Base-by-base conservation (phyloP, 2,329 filamentous ascomycete species). In the Aspergillus sp. region DNA sequence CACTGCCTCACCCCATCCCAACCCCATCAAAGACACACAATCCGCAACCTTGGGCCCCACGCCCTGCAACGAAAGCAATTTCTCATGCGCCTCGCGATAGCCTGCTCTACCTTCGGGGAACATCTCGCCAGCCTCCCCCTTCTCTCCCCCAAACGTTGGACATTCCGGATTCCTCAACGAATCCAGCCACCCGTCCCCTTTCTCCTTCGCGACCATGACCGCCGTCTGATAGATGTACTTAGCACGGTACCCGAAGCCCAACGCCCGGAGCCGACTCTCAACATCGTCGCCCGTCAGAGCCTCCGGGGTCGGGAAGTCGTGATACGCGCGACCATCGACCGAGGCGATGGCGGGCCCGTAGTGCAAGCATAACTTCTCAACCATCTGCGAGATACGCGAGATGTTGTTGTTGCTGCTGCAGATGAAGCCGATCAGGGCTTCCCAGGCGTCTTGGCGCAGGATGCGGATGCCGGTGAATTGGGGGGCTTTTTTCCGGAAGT, bases 401-500 rank as follows among this genome's bases (percentile, higher is more conserved):
- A 99, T 99, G 73, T 99, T 97, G 78, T 99, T 99, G 78, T 99
- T 99, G 77, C 92, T 96, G 77, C 93, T 97, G 82, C 95, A 99
- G 64, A 99, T 99, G 76, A 99, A 99, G 58, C 90, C 89, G 24
- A 99, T 82, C 22, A 99, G 81, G 0, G 95, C 88, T 76, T 99
- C 95, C 95, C 96, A 99, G 1, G 94, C 88, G 80, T 97, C 93
- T 78, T 99, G 95, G 68, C 89, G 91, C 49, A 99, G 80, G 65
- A 99, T 97, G 22, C 95, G 88, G 57, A 99, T 90, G 12, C 96
- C 95, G 0, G 89, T 89, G 73, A 99, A 99, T 57, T 89, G 87
- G 0, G 90, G 89, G 0, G 95, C 94, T 66, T 91, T 91, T 71
- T 88, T 90, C 68, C 88, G 89, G 77, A 99, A 99, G 74, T 98